phyloP scores from a whole-genome alignment of 108 stramenopile species.

The Cyclotella choctawhatcheeana region DNA sequence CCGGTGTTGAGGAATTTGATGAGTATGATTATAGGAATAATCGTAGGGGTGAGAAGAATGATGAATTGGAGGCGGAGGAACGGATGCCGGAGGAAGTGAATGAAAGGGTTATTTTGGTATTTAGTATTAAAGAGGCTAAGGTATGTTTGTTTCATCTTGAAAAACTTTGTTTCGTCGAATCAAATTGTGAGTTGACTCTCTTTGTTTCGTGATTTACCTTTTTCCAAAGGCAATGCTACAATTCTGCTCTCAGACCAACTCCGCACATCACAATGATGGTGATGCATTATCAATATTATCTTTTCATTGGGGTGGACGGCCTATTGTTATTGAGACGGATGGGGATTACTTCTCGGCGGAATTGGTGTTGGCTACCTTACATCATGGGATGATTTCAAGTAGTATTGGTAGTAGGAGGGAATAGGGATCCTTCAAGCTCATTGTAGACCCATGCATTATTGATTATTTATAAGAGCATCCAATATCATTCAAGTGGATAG shows the following conservation, averaged over 20 bases:
- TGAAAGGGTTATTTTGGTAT: constrained; percentile 79
- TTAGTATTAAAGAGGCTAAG: constrained; percentile 77
- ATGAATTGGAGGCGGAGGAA: constrained; percentile 36
- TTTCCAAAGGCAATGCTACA: constrained; percentile 71
- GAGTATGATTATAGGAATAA: constrained; percentile 72
- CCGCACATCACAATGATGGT: constrained; percentile 34
- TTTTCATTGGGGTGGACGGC: constrained; percentile 87
- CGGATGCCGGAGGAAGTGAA: constrained; percentile 64
- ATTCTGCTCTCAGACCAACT: constrained; percentile 69
- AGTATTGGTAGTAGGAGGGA: constrained; percentile 28
- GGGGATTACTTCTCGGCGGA: constrained; percentile 58
- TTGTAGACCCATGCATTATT: no score
- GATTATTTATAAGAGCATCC: no score
- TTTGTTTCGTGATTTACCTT: neutral
- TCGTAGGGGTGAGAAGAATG: constrained; percentile 34
- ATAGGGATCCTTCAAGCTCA: no score
- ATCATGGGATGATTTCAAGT: constrained; percentile 61
- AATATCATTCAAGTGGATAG: no score
- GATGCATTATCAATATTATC: constrained; percentile 63
- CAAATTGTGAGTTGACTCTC: no score
- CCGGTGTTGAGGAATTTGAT: constrained; percentile 70
- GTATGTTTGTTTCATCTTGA: constrained; percentile 19
- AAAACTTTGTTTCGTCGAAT: no score
- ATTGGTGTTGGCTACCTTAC: constrained; percentile 79
- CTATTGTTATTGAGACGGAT: constrained; percentile 71